phyloP scores from a whole-genome alignment of 2,329 filamentous ascomycete genomes.

The Macrophomina tecta region DNA sequence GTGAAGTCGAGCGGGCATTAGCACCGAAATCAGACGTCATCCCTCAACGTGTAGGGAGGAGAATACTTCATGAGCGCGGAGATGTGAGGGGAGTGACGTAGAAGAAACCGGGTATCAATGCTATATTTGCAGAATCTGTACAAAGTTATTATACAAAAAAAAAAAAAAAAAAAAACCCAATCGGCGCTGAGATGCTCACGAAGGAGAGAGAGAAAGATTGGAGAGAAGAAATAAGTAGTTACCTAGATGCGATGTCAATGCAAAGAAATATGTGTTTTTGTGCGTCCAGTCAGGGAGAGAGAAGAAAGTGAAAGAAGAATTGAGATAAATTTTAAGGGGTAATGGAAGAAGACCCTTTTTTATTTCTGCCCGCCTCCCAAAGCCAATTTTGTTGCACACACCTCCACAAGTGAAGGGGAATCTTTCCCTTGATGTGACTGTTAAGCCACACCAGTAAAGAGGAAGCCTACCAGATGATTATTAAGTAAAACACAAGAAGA shows the following conservation, averaged over 20 bases:
- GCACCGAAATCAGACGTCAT: too few relatives aligned
- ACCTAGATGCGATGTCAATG: neutral
- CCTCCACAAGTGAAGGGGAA: neutral
- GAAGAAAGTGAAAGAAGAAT: neutral
- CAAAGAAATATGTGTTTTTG: neutral
- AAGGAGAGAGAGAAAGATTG: neutral
- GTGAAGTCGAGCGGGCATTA: too few relatives aligned
- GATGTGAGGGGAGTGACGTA: too few relatives aligned
- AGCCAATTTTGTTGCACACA: neutral
- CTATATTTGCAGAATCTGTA: neutral
- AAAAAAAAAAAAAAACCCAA: too few relatives aligned
- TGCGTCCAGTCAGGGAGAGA: neutral
- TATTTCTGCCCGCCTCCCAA: neutral
- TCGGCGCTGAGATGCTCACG: neutral
- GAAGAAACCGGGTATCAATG: neutral
- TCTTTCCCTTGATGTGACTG: neutral
- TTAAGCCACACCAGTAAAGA: neutral
- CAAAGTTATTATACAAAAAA: neutral
- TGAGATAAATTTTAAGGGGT: neutral
- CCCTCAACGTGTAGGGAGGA: too few relatives aligned
- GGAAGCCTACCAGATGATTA: neutral
- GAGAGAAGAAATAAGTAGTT: neutral
- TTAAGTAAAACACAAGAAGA: neutral
- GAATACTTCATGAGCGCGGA: too few relatives aligned
- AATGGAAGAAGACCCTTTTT: neutral